Evolutionary conservation across 2,329 filamentous ascomycete genomes (phyloP).

Genomic region (Trichoderma citrinoviride): DNA sequence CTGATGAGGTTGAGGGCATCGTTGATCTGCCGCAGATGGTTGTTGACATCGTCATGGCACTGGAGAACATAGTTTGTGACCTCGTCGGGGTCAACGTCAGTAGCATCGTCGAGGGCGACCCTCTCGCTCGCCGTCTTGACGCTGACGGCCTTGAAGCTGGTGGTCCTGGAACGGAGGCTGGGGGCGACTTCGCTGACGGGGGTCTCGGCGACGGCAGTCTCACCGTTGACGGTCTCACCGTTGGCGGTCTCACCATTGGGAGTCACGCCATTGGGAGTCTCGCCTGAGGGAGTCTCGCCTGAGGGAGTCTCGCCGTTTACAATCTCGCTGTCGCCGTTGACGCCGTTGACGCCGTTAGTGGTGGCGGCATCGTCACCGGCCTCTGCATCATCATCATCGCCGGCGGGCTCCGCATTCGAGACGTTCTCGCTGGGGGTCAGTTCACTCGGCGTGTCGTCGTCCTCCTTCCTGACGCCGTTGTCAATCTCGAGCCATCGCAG

Average conservation of each 20-base stretch:
- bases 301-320: neutral
- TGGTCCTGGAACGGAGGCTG: neutral
- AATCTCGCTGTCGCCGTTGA: neutral
- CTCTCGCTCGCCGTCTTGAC: neutral
- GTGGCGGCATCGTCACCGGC: neutral
- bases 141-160: neutral
- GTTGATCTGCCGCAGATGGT: constrained; percentile 14
- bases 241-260: neutral
- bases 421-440: neutral
- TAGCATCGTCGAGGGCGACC: neutral
- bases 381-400: neutral
- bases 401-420: neutral
- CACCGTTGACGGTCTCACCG: constrained; percentile 4
- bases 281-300: neutral
- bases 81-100: constrained; percentile 7
- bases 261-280: neutral
- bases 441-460: neutral
- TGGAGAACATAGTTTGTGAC: constrained; percentile 7
- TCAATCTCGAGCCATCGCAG: constrained; percentile 20
- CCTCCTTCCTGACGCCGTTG: neutral
- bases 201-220: neutral
- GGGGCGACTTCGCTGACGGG: neutral
- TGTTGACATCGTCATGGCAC: constrained; percentile 12
- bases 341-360: no score
- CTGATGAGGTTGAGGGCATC: constrained; percentile 19